Conservation (phyloP, 129 eudicot genomes). For the Artemisia tridentata region DNA sequence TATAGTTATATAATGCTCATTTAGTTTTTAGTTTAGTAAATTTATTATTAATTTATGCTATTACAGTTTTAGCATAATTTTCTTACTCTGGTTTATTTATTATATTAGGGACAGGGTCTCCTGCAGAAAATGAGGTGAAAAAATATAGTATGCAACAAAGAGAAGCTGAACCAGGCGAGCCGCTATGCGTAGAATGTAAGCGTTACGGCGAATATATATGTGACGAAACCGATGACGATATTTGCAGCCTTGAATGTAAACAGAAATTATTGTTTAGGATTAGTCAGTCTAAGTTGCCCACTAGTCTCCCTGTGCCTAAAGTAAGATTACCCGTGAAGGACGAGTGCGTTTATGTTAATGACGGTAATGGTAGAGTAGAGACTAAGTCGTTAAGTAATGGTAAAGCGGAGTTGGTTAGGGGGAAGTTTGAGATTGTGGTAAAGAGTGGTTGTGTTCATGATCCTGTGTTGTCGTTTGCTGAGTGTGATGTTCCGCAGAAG, state of each 20-base stretch:
- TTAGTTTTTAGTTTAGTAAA: too few species aligned
- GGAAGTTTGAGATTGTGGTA: conserved; percentile 68
- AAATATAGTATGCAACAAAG: conserved; percentile 82
- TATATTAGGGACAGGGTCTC: conserved; percentile 26
- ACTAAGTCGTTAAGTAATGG: conserved; percentile 24
- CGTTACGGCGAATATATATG: conserved; percentile 98
- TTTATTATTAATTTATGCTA: too few species aligned
- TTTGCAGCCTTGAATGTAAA: conserved; percentile 95
- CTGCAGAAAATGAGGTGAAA: conserved; percentile 70
- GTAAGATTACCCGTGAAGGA: conserved; percentile 62
- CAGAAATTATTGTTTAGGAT: conserved; percentile 43
- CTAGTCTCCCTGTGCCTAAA: conserved; percentile 29
- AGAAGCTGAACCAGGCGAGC: conserved; percentile 92
- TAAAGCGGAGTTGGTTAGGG: conserved; percentile 48
- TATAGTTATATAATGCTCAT: too few species aligned
- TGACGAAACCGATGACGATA: conserved; percentile 94
- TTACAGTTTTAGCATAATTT: too few species aligned
- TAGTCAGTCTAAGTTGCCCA: conserved; percentile 40
- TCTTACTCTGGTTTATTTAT: background rate
- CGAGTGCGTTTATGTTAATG: conserved; percentile 82
- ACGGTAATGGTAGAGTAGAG: conserved; percentile 31
- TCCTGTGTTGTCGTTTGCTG: conserved; percentile 64
- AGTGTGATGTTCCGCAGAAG: conserved; percentile 68
- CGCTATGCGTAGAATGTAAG: conserved; percentile 70
- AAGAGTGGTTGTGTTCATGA: conserved; percentile 54